These are phyloP conservation scores for Russula foetens DNA, from an alignment of 768 basidiomycete genomes.

Conservation along the genomic window DNA sequence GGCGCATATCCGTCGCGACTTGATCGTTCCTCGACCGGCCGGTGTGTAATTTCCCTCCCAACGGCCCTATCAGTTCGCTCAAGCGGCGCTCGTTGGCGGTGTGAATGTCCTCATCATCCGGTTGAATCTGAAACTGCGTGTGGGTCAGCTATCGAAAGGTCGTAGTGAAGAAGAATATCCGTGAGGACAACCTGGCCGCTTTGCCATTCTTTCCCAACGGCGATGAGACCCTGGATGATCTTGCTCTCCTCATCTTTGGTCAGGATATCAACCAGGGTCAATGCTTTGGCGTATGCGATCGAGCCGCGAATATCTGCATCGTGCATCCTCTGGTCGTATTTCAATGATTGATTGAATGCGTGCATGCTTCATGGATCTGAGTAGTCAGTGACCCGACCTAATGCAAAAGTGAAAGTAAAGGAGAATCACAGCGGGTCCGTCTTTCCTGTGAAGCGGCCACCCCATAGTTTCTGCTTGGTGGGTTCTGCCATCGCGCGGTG, in stretches of 20 bases:
- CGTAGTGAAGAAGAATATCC: neutral
- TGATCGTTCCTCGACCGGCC: constrained; percentile 97
- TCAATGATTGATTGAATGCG: constrained; percentile 92
- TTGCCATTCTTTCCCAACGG: constrained; percentile 83
- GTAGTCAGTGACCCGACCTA: constrained; percentile 17
- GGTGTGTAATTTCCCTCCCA: constrained; percentile 95
- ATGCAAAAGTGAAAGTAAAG: neutral
- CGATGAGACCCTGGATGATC: constrained; percentile 65
- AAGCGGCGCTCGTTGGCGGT: constrained; percentile 96
- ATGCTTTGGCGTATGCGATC: constrained; percentile 89
- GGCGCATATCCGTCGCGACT: constrained; percentile 95
- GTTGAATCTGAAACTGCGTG: constrained; percentile 58
- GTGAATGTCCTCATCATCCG: constrained; percentile 98
- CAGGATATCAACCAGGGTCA: constrained; percentile 74
- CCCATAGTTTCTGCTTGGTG: constrained; percentile 75
- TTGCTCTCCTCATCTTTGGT: constrained; percentile 63
- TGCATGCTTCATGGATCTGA: constrained; percentile 63
- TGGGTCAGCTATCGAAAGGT: neutral
- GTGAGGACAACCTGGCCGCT: constrained; percentile 49
- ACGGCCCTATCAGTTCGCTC: constrained; percentile 85
- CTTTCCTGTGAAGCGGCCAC: constrained; percentile 77
- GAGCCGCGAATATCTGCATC: constrained; percentile 88
- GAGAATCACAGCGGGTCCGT: constrained; percentile 74
- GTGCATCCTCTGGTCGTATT: constrained; percentile 93
- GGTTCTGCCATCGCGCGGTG: constrained; percentile 30